Evolutionary conservation across 1,139 yeast species (phyloP).

Genomic region (Saccharomycopsis phalli): DNA sequence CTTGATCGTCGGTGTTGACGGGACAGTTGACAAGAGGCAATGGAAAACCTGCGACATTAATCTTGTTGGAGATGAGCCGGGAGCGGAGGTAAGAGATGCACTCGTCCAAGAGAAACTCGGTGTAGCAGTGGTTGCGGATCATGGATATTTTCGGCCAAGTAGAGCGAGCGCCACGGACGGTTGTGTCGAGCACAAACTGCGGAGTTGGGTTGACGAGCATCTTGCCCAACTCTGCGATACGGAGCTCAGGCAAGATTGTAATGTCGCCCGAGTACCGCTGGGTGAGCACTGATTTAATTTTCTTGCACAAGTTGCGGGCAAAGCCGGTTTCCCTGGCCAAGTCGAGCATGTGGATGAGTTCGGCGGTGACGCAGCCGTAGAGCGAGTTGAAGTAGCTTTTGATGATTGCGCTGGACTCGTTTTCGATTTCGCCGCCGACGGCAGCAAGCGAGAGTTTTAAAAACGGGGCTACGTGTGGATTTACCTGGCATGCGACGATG

Average conservation of each 20-base stretch:
- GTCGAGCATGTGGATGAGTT: slow-evolving; percentile 68
- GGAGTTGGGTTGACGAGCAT: slow-evolving; percentile 75
- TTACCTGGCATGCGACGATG: slow-evolving; percentile 93
- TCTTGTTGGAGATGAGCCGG: slow-evolving; percentile 39
- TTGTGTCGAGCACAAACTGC: slow-evolving; percentile 60
- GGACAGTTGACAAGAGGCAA: slow-evolving; percentile 16
- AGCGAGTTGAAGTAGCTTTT: slow-evolving; percentile 46
- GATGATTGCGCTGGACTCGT: slow-evolving; percentile 46
- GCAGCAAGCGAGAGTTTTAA: slow-evolving; percentile 56
- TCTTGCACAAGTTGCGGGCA: slow-evolving; percentile 62
- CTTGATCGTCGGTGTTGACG: slow-evolving; percentile 7
- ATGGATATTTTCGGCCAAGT: slow-evolving; percentile 89
- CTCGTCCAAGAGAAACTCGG: slow-evolving; percentile 78
- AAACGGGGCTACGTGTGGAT: slow-evolving; percentile 91
- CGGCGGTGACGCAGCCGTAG: slow-evolving; percentile 57
- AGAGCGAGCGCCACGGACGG: slow-evolving; percentile 78
- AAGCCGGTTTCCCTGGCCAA: slow-evolving; percentile 69
- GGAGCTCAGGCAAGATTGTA: slow-evolving; percentile 75
- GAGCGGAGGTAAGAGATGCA: slow-evolving; percentile 65
- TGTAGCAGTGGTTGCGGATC: slow-evolving; percentile 79
- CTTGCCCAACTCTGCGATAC: slow-evolving; percentile 47
- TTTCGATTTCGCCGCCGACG: slow-evolving; percentile 64
- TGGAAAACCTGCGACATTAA: slow-evolving; percentile 7
- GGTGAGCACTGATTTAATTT: slow-evolving; percentile 62
- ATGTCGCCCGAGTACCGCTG: slow-evolving; percentile 92